Conservation (phyloP, 148 eudicot species). For the Rhododendron molle region DNA sequence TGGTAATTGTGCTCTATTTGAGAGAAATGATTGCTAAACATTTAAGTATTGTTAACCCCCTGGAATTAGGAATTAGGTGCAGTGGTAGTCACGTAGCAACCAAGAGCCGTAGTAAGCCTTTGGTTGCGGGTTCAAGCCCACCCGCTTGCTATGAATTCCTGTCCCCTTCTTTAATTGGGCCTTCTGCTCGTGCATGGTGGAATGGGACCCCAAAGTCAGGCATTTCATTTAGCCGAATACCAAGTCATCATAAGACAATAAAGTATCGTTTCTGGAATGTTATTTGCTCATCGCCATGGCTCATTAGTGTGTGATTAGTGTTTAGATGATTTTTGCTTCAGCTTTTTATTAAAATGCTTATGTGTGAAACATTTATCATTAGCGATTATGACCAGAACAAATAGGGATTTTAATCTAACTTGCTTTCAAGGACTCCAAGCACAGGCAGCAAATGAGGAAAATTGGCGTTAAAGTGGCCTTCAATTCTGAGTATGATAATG, state of each 20-base stretch:
- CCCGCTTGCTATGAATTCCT: neutral
- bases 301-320: neutral
- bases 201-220: neutral
- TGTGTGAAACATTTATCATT: neutral
- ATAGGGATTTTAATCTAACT: neutral
- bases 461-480: neutral
- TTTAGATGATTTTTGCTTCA: neutral
- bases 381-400: neutral
- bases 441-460: neutral
- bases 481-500: neutral
- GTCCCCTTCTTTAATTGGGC: neutral
- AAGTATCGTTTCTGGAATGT: too few species aligned
- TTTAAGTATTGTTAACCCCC: neutral
- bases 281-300: neutral
- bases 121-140: neutral
- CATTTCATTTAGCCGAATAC: neutral
- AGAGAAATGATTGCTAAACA: neutral
- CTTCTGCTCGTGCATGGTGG: neutral
- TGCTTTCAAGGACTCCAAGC: neutral
- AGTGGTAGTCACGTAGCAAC: neutral
- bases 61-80: neutral
- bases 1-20: neutral
- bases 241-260: too few species aligned
- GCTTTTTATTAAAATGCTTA: neutral
- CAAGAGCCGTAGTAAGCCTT: neutral